These are phyloP conservation scores for Euphorbia tirucalli DNA, from an alignment of 345 rosid genomes.

Conservation along the genomic window DNA sequence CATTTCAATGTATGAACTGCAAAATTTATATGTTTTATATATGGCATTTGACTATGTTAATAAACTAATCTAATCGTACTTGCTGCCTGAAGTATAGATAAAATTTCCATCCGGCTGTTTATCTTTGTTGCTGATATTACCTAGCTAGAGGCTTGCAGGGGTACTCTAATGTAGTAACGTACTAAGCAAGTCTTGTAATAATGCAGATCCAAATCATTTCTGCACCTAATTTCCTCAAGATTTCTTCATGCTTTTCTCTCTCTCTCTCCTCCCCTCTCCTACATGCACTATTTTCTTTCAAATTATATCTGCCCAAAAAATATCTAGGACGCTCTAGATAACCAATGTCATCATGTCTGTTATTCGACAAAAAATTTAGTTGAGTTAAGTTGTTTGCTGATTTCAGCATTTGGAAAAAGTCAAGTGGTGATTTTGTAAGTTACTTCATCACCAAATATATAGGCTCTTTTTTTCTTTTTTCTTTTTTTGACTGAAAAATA, in stretches of 20 bases:
- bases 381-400: too few species aligned
- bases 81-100: background rate
- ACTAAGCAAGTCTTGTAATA: background rate
- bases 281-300: background rate
- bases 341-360: background rate
- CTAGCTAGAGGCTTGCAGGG: background rate
- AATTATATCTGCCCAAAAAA: background rate
- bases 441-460: background rate
- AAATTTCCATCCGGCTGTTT: background rate
- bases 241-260: background rate
- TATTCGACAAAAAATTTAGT: too few species aligned
- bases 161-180: background rate
- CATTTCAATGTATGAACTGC: conserved; percentile 59
- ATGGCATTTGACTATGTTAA: background rate
- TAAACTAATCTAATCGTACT: background rate
- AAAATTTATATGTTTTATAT: background rate
- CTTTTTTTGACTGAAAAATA: too few species aligned
- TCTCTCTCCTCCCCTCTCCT: too few species aligned
- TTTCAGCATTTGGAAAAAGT: background rate
- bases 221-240: background rate
- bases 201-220: background rate
- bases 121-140: background rate
- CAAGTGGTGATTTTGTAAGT: background rate
- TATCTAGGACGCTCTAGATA: background rate
- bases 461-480: too few species aligned